Base-by-base conservation (phyloP, 2,329 filamentous ascomycete genomes). In the Metarhizium sp. region DNA sequence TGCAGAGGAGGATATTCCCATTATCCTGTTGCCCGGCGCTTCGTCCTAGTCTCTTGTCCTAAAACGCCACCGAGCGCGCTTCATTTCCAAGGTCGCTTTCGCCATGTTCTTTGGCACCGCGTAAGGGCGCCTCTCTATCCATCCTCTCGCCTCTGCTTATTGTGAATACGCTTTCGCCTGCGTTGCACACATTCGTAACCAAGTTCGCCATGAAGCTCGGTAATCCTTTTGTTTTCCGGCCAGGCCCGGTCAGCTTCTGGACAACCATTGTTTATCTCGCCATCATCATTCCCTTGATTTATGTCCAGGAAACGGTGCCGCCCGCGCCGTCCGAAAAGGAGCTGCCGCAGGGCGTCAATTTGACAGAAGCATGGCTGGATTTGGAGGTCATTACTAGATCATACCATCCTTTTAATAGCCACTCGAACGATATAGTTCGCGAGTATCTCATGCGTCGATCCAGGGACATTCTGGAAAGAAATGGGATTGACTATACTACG, bases 401-500 rank as follows among this genome's bases (percentile, higher is more conserved):
- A 1, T 94, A 88, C 66, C 94, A 96, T 67, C 92, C 94, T 0
- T 96, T 90, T 75, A 96, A 96, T 72, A 92, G 87, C 61, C 85
- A 78, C 57, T 78, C 82, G 58, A 97, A 96, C 67, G 92, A 96
- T 62, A 75, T 83, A 29, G 85, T 96, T 38, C 85, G 89, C 58
- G 74, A 81, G 38, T 96, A 87, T 78, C 74, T 97, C 38, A 75
- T 96, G 58, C 64, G 74, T 18, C 82, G 91, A 57, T 81, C 95
- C 57, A 74, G 84, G 58, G 74, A 79, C 42, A 94, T 96, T 57
- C 69, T 92, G 59, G 73, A 80, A 36, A 73, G 75, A 25, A 90
- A 88, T 66, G 72, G 72, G 2, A 77, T 79, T 11, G 62, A 71
- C 0, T 82, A 75, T 66, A 71, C 64, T 2, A 70, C 67, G 5